Percentiles rank a stretch among this genome's conserved stretches.
These are phyloP conservation scores for Miscanthus lutarioriparius DNA, from an alignment of 176 grass and related monocot species.

Conservation along the genomic window DNA sequence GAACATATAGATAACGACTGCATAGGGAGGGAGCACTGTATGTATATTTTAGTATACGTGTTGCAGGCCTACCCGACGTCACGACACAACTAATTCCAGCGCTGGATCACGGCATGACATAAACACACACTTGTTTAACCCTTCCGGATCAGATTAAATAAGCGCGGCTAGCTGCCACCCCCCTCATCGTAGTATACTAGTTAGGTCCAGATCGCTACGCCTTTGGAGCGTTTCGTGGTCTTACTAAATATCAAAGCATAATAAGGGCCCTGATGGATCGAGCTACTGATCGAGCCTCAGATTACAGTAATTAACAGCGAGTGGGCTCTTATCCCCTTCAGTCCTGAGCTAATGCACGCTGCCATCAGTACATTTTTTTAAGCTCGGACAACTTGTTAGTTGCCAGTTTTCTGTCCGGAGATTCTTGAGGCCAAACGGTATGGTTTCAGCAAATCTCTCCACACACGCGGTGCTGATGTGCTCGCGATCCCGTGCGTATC, in stretches of 20 bases:
- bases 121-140: slow-evolving; percentile 34
- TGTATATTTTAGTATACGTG: background rate
- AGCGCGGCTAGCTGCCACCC: slow-evolving; percentile 8
- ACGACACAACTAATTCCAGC: slow-evolving; percentile 35
- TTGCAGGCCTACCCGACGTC: slow-evolving; percentile 37
- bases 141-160: slow-evolving; percentile 46
- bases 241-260: slow-evolving; percentile 37
- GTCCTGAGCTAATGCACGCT: background rate
- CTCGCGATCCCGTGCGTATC: slow-evolving; percentile 2
- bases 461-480: background rate
- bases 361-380: background rate
- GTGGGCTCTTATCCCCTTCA: background rate
- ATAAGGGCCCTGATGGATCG: background rate
- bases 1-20: background rate
- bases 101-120: slow-evolving; percentile 54
- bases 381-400: too few relatives aligned
- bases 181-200: slow-evolving; percentile 16
- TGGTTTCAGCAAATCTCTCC: slow-evolving; percentile 20
- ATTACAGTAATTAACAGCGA: background rate
- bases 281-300: background rate
- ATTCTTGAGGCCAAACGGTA: slow-evolving; percentile 16
- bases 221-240: slow-evolving; percentile 30
- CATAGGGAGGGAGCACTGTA: background rate
- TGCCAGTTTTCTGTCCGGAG: background rate
- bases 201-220: slow-evolving; percentile 21